A percentile compares a stretch with the other conserved stretches of the same genome.
Conservation (phyloP, 2,329 filamentous ascomycete species). For the Ceratocystis cubensis region DNA sequence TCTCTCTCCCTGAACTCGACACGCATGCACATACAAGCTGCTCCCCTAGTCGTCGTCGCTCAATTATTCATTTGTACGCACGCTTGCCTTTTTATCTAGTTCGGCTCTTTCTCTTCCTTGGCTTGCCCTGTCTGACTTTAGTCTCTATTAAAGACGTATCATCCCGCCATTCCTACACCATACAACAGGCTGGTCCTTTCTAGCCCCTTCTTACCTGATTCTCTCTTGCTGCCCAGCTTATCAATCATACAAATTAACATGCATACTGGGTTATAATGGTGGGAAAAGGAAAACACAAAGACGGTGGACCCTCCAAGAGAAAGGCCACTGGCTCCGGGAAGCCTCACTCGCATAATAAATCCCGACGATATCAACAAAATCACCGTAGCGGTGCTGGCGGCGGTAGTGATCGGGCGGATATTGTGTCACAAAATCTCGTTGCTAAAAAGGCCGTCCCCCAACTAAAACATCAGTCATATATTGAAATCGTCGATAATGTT, state of each 20-base stretch:
- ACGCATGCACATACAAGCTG: no score
- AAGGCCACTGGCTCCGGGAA: not conserved
- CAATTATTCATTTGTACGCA: no score
- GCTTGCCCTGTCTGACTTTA: not conserved
- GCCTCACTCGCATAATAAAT: not conserved
- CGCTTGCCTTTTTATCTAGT: not conserved
- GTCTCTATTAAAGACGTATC: conserved; percentile 6
- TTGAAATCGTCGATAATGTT: conserved; percentile 51
- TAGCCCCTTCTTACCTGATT: not conserved
- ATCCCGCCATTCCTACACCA: not conserved
- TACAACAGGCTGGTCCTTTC: not conserved
- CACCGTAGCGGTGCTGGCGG: not conserved
- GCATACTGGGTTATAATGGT: conserved; percentile 14
- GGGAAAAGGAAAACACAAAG: conserved; percentile 9
- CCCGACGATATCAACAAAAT: conserved; percentile 4
- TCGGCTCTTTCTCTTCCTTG: not conserved
- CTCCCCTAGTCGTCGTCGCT: no score
- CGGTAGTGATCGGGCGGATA: not conserved
- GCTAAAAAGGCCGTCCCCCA: conserved; percentile 33
- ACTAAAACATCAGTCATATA: conserved; percentile 48
- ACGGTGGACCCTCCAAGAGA: conserved; percentile 6
- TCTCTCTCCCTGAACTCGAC: not conserved
- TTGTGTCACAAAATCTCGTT: conserved; percentile 25
- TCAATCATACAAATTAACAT: conserved; percentile 8
- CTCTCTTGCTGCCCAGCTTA: not conserved